These are phyloP conservation scores for Lichina pygmaea DNA, from an alignment of 495 filamentous ascomycete genomes.

Conservation along the genomic window DNA sequence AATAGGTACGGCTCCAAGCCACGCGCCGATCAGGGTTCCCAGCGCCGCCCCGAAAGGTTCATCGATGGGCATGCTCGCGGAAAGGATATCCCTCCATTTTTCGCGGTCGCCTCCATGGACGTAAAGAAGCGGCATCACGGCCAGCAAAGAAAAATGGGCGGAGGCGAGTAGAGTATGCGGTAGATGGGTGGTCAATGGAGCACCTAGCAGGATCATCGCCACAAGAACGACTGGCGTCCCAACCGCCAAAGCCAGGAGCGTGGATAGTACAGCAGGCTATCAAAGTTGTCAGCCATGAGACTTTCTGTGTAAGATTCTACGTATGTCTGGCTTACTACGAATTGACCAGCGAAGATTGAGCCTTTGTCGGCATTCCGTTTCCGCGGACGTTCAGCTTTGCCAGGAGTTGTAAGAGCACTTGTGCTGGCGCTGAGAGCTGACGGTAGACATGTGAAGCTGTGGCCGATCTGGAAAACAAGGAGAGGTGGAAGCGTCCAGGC, in stretches of 20 bases:
- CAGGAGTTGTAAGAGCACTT: too few species aligned
- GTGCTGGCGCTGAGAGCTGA: slow-evolving; percentile 17
- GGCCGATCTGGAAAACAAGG: slow-evolving; percentile 34
- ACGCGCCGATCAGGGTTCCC: slow-evolving; percentile 36
- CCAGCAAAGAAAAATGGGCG: slow-evolving; percentile 53
- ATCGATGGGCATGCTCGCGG: slow-evolving; percentile 28
- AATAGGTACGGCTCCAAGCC: slow-evolving; percentile 73
- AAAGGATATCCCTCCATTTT: slow-evolving; percentile 46
- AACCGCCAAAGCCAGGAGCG: slow-evolving; percentile 35
- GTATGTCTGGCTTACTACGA: not conserved
- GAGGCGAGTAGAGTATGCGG: slow-evolving; percentile 53
- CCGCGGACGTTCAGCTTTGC: too few species aligned
- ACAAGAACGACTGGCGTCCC: slow-evolving; percentile 32
- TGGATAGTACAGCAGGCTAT: slow-evolving; percentile 33
- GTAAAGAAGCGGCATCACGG: slow-evolving; percentile 51
- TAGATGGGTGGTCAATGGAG: slow-evolving; percentile 63
- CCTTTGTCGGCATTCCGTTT: too few species aligned
- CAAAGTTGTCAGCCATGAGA: not conserved
- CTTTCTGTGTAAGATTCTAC: too few species aligned
- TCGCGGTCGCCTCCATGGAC: slow-evolving; percentile 48
- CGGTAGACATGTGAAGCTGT: slow-evolving; percentile 48
- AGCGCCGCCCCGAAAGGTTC: slow-evolving; percentile 39
- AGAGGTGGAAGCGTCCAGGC: slow-evolving; percentile 30
- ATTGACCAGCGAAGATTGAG: not conserved
- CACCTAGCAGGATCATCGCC: slow-evolving; percentile 65